Conservation (phyloP, 2,329 filamentous ascomycete species). For the Aspergillus hiratsukae region DNA sequence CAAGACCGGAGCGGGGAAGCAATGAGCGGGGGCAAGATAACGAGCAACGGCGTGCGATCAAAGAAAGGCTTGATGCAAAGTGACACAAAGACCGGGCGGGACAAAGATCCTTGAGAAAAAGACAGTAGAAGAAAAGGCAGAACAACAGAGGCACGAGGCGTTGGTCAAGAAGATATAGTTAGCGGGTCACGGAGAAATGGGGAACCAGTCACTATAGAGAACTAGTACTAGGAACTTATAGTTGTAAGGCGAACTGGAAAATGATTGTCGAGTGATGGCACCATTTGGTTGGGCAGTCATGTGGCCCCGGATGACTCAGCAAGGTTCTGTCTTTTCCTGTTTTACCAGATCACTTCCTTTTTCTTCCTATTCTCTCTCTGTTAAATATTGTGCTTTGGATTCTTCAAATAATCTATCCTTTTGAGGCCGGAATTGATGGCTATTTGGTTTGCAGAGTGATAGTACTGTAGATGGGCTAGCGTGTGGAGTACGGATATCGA, state of each 20-base stretch:
- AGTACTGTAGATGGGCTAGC: neutral
- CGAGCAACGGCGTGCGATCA: constrained; percentile 2
- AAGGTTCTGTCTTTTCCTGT: neutral
- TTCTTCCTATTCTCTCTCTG: neutral
- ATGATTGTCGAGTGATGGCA: neutral
- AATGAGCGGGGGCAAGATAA: constrained; percentile 9
- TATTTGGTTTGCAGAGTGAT: neutral
- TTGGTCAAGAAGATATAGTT: neutral
- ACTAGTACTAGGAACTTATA: neutral
- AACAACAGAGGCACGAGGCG: neutral
- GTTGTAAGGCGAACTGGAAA: neutral
- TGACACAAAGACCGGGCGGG: neutral
- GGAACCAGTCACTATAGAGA: neutral
- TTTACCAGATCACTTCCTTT: neutral
- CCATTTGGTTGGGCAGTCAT: neutral
- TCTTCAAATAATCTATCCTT: neutral
- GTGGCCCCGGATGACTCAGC: neutral
- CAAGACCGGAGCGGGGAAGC: constrained; percentile 27
- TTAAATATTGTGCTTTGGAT: neutral
- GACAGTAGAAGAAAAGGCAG: neutral
- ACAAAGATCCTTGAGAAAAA: neutral
- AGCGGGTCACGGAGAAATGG: neutral
- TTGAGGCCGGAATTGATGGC: neutral
- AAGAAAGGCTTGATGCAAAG: neutral
- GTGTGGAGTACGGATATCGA: neutral